Percentiles rank a stretch among this genome's conserved stretches.
These are phyloP conservation scores for Sequoia sempervirens DNA, from an alignment of 75 land plant species.

Conservation along the genomic window DNA sequence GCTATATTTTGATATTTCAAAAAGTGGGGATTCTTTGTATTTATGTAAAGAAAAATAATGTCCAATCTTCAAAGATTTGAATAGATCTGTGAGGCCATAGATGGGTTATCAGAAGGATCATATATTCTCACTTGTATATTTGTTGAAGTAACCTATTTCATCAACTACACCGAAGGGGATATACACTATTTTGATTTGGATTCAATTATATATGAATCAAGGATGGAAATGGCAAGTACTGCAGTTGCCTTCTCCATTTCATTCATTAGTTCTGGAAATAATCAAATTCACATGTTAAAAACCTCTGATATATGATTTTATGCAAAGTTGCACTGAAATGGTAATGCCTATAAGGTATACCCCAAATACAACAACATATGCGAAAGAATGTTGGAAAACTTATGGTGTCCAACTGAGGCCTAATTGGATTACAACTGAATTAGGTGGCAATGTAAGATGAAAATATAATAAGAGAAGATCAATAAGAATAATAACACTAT, in stretches of 20 bases:
- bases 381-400: constrained; percentile 21
- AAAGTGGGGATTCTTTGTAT: no score
- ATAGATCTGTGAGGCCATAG: constrained; percentile 37
- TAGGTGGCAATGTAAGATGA: constrained; percentile 57
- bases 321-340: constrained; percentile 63
- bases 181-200: neutral
- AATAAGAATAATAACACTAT: neutral
- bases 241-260: neutral
- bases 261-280: neutral
- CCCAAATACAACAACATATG: constrained; percentile 42
- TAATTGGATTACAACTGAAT: constrained; percentile 64
- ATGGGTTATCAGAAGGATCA: constrained; percentile 26
- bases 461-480: no score
- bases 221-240: neutral
- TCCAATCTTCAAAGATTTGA: no score
- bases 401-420: constrained; percentile 49
- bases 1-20: no score
- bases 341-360: constrained; percentile 60
- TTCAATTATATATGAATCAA: no score
- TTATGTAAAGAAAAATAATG: no score
- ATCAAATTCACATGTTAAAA: neutral
- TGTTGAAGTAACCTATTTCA: constrained; percentile 28
- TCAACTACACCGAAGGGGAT: constrained; percentile 1
- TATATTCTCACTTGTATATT: constrained; percentile 28
- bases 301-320: neutral